A percentile compares a stretch with the other conserved stretches of the same genome.
phyloP scores from a whole-genome alignment of 306 rosid species.

The Cucumis sativus region DNA sequence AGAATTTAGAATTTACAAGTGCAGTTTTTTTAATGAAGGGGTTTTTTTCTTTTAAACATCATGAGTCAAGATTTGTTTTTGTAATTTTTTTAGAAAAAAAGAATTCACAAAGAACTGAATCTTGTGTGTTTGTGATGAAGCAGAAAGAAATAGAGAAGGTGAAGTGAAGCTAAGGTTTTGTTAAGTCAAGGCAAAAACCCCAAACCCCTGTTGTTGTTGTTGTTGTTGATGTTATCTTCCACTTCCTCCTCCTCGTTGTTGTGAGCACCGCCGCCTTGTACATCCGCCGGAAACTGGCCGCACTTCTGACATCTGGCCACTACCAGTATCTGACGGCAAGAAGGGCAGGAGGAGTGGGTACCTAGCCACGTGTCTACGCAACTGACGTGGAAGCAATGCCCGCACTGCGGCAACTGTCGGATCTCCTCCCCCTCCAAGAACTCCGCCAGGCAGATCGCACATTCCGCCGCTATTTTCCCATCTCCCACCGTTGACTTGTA shows the following conservation, averaged over 20 bases:
- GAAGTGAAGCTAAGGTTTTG: background rate
- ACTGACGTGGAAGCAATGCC: slow-evolving; percentile 53
- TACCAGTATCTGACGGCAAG: slow-evolving; percentile 63
- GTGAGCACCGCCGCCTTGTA: background rate
- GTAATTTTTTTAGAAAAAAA: too few relatives aligned
- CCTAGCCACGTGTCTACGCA: slow-evolving; percentile 70
- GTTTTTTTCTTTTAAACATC: too few relatives aligned
- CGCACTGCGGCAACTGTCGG: slow-evolving; percentile 65
- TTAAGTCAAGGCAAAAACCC: background rate
- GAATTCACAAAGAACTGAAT: too few relatives aligned
- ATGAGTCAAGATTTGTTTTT: too few relatives aligned
- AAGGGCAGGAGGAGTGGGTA: slow-evolving; percentile 62
- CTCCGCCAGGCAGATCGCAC: slow-evolving; percentile 63
- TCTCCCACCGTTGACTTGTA: slow-evolving; percentile 17
- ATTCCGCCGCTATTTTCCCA: slow-evolving; percentile 27
- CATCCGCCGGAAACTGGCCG: slow-evolving; percentile 31
- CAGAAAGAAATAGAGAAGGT: too few relatives aligned
- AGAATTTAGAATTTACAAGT: too few relatives aligned
- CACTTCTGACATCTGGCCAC: slow-evolving; percentile 47
- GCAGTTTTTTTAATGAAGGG: too few relatives aligned
- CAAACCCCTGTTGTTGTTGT: background rate
- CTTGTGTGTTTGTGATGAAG: too few relatives aligned
- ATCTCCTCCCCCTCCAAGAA: slow-evolving; percentile 53
- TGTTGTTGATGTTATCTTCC: background rate
- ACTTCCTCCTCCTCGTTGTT: background rate